These are phyloP conservation scores for Symmetrospora coprosmae DNA, from an alignment of 768 basidiomycete genomes.

Conservation along the genomic window DNA sequence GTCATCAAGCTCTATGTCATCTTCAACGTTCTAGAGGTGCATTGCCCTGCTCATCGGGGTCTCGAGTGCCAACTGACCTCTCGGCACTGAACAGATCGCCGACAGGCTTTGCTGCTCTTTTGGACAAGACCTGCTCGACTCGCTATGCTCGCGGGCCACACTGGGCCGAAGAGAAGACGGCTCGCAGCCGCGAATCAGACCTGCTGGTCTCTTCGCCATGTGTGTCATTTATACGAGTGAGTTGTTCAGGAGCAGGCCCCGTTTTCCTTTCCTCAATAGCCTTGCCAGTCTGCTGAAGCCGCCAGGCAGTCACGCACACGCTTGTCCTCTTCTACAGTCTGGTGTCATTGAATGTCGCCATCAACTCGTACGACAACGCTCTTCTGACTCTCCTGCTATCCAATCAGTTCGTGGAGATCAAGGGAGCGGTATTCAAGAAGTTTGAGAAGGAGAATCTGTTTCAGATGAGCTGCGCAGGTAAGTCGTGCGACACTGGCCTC, in stretches of 20 bases:
- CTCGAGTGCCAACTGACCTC: neutral
- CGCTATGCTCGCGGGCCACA: constrained; percentile 84
- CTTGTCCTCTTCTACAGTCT: constrained; percentile 94
- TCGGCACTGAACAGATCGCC: constrained; percentile 52
- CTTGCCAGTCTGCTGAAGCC: neutral
- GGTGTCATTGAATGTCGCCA: constrained; percentile 85
- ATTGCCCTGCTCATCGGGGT: constrained; percentile 31
- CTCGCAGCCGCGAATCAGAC: constrained; percentile 51
- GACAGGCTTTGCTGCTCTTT: constrained; percentile 89
- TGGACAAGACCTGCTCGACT: constrained; percentile 93
- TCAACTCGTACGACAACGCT: constrained; percentile 94
- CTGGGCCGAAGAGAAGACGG: constrained; percentile 48
- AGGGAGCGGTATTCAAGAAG: constrained; percentile 97
- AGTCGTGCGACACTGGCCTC: constrained; percentile 25
- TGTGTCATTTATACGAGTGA: constrained; percentile 69
- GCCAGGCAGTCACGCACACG: constrained; percentile 71
- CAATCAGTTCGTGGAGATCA: constrained; percentile 98
- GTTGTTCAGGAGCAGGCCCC: no score
- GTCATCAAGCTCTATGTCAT: constrained; percentile 98
- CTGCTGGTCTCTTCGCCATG: constrained; percentile 67
- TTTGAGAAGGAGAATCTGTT: constrained; percentile 98
- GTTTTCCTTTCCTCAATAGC: no score
- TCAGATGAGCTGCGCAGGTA: constrained; percentile 94
- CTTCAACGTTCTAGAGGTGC: constrained; percentile 91
- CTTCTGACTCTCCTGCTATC: constrained; percentile 84